A percentile compares a stretch with the other conserved stretches of the same genome.
These are phyloP conservation scores for Penicillium argentinense DNA, from an alignment of 495 filamentous ascomycete genomes.

Conservation along the genomic window DNA sequence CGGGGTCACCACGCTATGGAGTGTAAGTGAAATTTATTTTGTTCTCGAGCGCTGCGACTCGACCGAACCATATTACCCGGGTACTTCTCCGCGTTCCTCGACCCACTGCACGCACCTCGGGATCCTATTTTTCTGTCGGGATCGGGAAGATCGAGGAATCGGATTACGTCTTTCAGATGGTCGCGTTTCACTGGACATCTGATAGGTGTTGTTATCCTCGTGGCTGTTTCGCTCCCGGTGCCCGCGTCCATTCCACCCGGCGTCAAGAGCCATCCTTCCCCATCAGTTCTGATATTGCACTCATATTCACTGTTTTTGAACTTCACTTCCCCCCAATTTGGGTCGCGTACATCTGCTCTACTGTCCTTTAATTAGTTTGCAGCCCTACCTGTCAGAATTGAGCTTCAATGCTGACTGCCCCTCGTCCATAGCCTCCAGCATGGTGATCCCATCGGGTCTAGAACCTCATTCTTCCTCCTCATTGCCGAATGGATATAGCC, in stretches of 20 bases:
- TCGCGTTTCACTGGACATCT: slow-evolving; percentile 16
- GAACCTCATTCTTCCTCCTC: slow-evolving; percentile 40
- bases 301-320: slow-evolving; percentile 23
- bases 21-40: slow-evolving; percentile 45
- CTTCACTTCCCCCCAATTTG: slow-evolving; percentile 25
- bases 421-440: slow-evolving; percentile 47
- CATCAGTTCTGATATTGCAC: slow-evolving; percentile 41
- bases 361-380: slow-evolving; percentile 16
- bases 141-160: slow-evolving; percentile 14
- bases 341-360: slow-evolving; percentile 40
- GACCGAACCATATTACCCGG: slow-evolving; percentile 34
- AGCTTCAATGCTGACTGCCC: slow-evolving; percentile 50
- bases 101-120: slow-evolving; percentile 42
- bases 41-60: slow-evolving; percentile 17
- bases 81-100: slow-evolving; percentile 48
- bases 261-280: slow-evolving; percentile 43
- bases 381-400: slow-evolving; percentile 18
- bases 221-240: slow-evolving; percentile 30
- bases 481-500: slow-evolving; percentile 50
- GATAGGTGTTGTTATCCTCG: slow-evolving; percentile 24
- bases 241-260: slow-evolving; percentile 40
- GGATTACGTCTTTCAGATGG: slow-evolving; percentile 13
- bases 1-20: slow-evolving; percentile 55
- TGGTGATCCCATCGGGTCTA: slow-evolving; percentile 52
- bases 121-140: slow-evolving; percentile 16